These are phyloP conservation scores for Heliamphora exappendiculata DNA, from an alignment of 148 eudicot species.

Conservation along the genomic window DNA sequence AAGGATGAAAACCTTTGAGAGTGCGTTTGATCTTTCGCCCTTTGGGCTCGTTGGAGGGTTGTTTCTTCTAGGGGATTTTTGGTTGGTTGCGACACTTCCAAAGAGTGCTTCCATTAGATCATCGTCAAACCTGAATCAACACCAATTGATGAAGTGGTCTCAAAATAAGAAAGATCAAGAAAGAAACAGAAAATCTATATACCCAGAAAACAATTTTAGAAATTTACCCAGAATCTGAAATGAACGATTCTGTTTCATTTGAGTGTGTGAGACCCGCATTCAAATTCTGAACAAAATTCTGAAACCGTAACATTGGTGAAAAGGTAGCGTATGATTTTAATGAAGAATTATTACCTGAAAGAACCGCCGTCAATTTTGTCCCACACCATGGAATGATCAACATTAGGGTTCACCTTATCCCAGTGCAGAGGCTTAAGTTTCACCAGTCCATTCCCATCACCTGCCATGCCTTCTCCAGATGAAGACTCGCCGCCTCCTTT, in stretches of 20 bases:
- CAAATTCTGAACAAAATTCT: no score
- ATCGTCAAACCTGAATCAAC: constrained; percentile 63
- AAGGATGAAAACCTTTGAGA: constrained; percentile 51
- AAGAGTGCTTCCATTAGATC: constrained; percentile 91
- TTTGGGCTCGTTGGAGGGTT: constrained; percentile 16
- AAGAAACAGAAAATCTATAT: no score
- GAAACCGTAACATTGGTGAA: no score
- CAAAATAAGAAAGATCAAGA: no score
- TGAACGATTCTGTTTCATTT: no score
- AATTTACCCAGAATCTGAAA: no score
- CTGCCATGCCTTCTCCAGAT: constrained; percentile 18
- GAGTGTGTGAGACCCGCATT: no score
- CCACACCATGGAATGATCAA: constrained; percentile 84
- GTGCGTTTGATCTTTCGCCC: constrained; percentile 26
- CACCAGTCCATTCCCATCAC: constrained; percentile 47
- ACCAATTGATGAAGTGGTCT: neutral
- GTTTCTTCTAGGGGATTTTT: constrained; percentile 38
- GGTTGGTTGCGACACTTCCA: constrained; percentile 54
- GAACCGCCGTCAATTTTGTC: constrained; percentile 65
- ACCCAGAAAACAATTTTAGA: no score
- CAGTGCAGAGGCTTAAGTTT: constrained; percentile 89
- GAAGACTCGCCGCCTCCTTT: constrained; percentile 20
- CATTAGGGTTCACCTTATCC: constrained; percentile 77
- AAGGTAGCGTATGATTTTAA: no score
- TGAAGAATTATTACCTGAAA: constrained; percentile 48